A percentile compares a stretch with the other conserved stretches of the same genome.
Conservation (phyloP, 2,329 filamentous ascomycete genomes). For the Plectosphaerella plurivora region DNA sequence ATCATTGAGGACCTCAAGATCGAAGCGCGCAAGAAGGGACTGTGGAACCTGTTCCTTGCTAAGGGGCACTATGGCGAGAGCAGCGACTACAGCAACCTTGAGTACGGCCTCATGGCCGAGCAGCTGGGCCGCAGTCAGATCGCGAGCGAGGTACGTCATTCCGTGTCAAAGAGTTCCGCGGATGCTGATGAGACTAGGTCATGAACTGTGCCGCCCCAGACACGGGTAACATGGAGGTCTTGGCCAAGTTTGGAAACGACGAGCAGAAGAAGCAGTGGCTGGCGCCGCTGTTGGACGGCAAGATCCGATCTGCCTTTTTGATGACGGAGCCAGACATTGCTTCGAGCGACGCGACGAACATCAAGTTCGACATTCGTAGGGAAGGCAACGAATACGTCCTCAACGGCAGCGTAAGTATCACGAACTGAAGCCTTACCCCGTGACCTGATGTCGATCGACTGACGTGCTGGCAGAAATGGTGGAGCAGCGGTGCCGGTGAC, state of each 20-base stretch:
- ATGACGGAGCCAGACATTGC: constrained; percentile 92
- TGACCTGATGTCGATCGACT: too few species aligned
- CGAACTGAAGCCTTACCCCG: too few species aligned
- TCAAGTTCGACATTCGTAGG: constrained; percentile 73
- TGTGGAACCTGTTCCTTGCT: constrained; percentile 98
- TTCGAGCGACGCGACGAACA: constrained; percentile 89
- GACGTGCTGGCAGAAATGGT: constrained; percentile 74
- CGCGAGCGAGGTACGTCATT: constrained; percentile 61
- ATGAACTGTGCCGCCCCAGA: constrained; percentile 86
- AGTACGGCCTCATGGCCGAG: constrained; percentile 98
- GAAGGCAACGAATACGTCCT: constrained; percentile 88
- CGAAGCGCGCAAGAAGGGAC: constrained; percentile 73
- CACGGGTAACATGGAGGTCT: constrained; percentile 92
- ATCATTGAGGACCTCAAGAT: constrained; percentile 87
- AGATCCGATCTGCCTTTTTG: constrained; percentile 84
- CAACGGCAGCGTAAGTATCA: constrained; percentile 66
- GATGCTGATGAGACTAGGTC: constrained; percentile 22
- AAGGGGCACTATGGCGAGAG: constrained; percentile 94
- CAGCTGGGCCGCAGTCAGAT: constrained; percentile 80
- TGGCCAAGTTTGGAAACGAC: constrained; percentile 85
- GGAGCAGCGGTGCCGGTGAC: constrained; percentile 94
- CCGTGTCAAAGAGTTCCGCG: too few species aligned
- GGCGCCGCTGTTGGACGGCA: constrained; percentile 71
- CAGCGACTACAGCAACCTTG: constrained; percentile 88
- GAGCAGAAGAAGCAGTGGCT: constrained; percentile 84